These are phyloP conservation scores for Curvularia hawaiiensis DNA, from an alignment of 2,329 filamentous ascomycete genomes.

Conservation along the genomic window DNA sequence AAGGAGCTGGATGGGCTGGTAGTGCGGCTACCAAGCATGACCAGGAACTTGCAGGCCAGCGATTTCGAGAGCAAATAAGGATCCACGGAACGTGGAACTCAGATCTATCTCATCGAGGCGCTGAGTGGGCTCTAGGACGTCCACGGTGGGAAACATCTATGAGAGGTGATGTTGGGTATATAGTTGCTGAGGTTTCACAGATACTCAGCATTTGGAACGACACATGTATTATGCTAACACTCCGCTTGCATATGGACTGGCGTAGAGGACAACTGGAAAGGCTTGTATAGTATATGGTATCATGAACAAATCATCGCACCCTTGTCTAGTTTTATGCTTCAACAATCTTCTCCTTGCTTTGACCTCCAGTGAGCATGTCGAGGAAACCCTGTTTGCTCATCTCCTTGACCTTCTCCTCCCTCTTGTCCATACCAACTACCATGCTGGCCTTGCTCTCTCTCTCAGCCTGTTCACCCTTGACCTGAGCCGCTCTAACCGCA, in stretches of 20 bases:
- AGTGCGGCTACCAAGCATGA: conserved; percentile 90
- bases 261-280: conserved; percentile 12
- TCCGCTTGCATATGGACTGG: conserved; percentile 21
- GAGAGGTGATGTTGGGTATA: not conserved
- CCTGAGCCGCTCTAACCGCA: conserved; percentile 88
- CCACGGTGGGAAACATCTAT: too few species aligned
- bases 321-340: conserved; percentile 10
- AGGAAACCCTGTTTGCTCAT: conserved; percentile 98
- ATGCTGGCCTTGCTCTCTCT: conserved; percentile 71
- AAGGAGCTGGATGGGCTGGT: conserved; percentile 86
- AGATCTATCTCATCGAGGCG: not conserved
- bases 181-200: not conserved
- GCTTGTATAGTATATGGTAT: conserved; percentile 22
- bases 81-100: not conserved
- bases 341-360: conserved; percentile 46
- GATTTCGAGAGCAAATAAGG: conserved; percentile 65
- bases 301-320: conserved; percentile 12
- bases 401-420: conserved; percentile 89
- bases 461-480: conserved; percentile 81
- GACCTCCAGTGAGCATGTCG: conserved; percentile 75
- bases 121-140: not conserved
- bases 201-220: conserved; percentile 6
- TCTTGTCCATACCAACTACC: conserved; percentile 76
- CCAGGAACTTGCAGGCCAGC: conserved; percentile 91
- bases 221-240: conserved; percentile 21